A percentile compares a stretch with the other conserved stretches of the same genome.
Conservation (phyloP, 2,329 filamentous ascomycete genomes). For the Aureobasidium pullulans region DNA sequence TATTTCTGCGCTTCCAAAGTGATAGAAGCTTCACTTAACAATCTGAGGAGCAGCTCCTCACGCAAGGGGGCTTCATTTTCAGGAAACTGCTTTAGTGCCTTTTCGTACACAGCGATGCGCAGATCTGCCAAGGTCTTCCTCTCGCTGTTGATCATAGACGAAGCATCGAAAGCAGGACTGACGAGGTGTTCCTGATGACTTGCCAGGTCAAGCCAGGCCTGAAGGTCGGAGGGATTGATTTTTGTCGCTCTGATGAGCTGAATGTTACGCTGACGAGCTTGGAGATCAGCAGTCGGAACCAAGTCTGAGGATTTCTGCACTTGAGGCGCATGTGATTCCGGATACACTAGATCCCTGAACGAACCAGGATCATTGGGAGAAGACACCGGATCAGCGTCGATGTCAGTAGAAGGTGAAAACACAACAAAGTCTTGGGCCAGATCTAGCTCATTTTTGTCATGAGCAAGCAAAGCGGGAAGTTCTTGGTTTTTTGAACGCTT, state of each 20-base stretch:
- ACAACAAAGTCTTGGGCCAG: slow-evolving; percentile 1
- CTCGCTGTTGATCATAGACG: slow-evolving; percentile 52
- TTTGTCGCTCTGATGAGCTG: slow-evolving; percentile 58
- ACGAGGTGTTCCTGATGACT: slow-evolving; percentile 67
- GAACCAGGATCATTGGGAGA: neutral
- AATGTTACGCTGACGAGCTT: slow-evolving; percentile 46
- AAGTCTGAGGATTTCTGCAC: neutral
- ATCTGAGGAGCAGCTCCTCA: slow-evolving; percentile 56
- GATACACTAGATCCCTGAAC: neutral
- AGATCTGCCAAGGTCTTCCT: slow-evolving; percentile 65
- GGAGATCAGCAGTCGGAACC: slow-evolving; percentile 19
- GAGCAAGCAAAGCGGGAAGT: slow-evolving; percentile 26
- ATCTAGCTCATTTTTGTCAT: neutral
- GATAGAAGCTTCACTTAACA: slow-evolving; percentile 67
- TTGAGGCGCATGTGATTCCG: neutral
- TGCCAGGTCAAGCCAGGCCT: slow-evolving; percentile 72
- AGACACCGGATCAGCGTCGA: slow-evolving; percentile 4
- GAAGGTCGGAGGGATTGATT: slow-evolving; percentile 57
- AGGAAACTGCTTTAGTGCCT: slow-evolving; percentile 57
- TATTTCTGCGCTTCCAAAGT: slow-evolving; percentile 63
- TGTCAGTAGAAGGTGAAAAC: neutral
- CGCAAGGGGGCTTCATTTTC: slow-evolving; percentile 36
- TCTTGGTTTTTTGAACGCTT: slow-evolving; percentile 40
- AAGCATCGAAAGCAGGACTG: slow-evolving; percentile 39
- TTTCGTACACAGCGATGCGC: slow-evolving; percentile 71